Percentiles rank a stretch among this genome's conserved stretches.
phyloP scores from a whole-genome alignment of 192 early-diverging fungal genomes.

The Lunasporangiospora selenospora region DNA sequence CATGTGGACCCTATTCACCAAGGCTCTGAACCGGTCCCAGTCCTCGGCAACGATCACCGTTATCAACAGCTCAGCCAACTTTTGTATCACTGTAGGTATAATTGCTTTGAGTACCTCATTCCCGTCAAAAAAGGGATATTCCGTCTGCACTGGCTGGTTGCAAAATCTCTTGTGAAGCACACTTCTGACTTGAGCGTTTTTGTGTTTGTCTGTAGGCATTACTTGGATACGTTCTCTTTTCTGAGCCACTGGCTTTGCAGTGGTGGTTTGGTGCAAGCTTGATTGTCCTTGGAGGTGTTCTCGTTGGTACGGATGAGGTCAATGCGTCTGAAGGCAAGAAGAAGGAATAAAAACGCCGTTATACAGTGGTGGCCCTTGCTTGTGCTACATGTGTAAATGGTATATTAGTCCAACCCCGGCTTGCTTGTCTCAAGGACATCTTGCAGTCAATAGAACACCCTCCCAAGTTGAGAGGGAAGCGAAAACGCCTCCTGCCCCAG shows the following conservation, averaged over 20 bases:
- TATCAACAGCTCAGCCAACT: slow-evolving; percentile 81
- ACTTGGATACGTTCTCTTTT: slow-evolving; percentile 75
- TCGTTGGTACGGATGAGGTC: slow-evolving; percentile 42
- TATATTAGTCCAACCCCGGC: no score
- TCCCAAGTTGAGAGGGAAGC: no score
- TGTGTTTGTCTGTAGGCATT: slow-evolving; percentile 59
- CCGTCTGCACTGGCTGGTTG: neutral
- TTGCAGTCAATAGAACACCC: no score
- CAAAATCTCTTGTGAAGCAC: neutral
- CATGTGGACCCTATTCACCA: slow-evolving; percentile 93
- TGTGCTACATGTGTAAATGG: no score
- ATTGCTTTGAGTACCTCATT: neutral
- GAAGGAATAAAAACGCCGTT: slow-evolving; percentile 11
- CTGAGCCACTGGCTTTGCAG: slow-evolving; percentile 70
- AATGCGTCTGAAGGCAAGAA: slow-evolving; percentile 13
- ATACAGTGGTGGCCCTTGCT: no score
- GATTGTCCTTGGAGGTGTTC: slow-evolving; percentile 71
- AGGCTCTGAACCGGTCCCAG: slow-evolving; percentile 75
- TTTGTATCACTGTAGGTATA: slow-evolving; percentile 64
- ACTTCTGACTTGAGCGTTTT: neutral
- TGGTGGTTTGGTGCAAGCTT: slow-evolving; percentile 90
- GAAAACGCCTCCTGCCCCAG: no score
- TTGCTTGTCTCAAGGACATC: no score
- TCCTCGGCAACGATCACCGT: slow-evolving; percentile 81
- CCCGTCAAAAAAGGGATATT: neutral